These are phyloP conservation scores for Naganishia sp. DNA, from an alignment of 1,284 basidiomycete genomes.

Conservation along the genomic window DNA sequence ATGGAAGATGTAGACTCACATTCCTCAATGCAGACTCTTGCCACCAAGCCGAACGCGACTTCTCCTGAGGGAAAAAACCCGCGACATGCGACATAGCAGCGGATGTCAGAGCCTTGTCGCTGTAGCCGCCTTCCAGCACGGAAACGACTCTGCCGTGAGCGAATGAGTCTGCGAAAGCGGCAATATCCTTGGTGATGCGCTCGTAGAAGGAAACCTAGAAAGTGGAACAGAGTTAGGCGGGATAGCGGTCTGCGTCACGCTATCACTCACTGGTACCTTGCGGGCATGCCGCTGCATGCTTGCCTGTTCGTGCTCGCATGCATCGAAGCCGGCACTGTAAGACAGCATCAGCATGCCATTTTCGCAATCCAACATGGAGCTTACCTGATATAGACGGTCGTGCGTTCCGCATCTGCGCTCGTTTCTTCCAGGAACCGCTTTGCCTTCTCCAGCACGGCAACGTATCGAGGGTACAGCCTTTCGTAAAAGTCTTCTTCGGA, in stretches of 20 bases:
- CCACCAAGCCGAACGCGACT: constrained; percentile 8
- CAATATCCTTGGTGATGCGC: constrained; percentile 75
- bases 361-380: constrained; percentile 32
- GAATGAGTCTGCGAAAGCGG: constrained; percentile 66
- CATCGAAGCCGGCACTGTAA: constrained; percentile 77
- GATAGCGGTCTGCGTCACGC: neutral
- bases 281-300: constrained; percentile 91
- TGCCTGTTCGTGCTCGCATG: constrained; percentile 84
- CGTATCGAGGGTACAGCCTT: constrained; percentile 71
- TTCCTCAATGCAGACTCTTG: constrained; percentile 12
- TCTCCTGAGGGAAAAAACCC: constrained; percentile 59
- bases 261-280: constrained; percentile 67
- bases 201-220: constrained; percentile 71
- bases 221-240: neutral
- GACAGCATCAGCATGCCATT: constrained; percentile 57
- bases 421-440: constrained; percentile 71
- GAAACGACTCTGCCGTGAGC: constrained; percentile 75
- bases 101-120: constrained; percentile 79
- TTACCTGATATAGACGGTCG: constrained; percentile 83
- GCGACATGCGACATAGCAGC: constrained; percentile 76
- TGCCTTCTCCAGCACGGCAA: constrained; percentile 70
- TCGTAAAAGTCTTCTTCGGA: constrained; percentile 76
- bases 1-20: neutral
- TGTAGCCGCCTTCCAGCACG: constrained; percentile 93
- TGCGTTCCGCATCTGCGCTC: constrained; percentile 66